Evolutionary conservation across 2,329 filamentous ascomycete species (phyloP).

Genomic region (Microcyclospora tardicrescens): DNA sequence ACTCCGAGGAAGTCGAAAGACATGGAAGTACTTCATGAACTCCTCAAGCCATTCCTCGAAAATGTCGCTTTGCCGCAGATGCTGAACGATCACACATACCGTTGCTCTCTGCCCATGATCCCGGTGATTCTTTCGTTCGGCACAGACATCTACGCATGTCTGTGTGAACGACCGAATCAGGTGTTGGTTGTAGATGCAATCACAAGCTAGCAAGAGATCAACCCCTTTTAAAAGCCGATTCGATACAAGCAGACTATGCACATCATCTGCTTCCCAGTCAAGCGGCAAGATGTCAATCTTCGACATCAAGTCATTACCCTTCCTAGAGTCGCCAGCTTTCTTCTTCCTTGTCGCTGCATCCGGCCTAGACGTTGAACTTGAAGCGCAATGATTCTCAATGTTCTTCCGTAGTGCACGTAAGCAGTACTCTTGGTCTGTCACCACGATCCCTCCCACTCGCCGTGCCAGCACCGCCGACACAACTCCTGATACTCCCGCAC

Average conservation of each 20-base stretch:
- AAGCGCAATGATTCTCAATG: conserved; percentile 30
- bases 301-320: not conserved
- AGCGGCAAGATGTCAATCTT: conserved; percentile 29
- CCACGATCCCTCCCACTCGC: conserved; percentile 51
- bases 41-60: conserved; percentile 68
- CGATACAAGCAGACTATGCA: conserved; percentile 35
- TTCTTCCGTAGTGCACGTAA: conserved; percentile 65
- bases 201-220: conserved; percentile 61
- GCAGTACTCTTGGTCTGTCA: conserved; percentile 84
- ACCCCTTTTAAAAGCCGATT: conserved; percentile 29
- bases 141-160: conserved; percentile 64
- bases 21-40: conserved; percentile 53
- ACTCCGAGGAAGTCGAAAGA: conserved; percentile 62
- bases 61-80: conserved; percentile 72
- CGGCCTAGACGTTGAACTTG: conserved; percentile 36
- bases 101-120: conserved; percentile 36
- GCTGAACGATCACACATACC: conserved; percentile 74
- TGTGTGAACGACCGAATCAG: conserved; percentile 64
- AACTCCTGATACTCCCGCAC: conserved; percentile 75
- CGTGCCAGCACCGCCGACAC: conserved; percentile 57
- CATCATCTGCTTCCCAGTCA: conserved; percentile 65
- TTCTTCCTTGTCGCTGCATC: conserved; percentile 1
- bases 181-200: conserved; percentile 91
- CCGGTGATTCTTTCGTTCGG: conserved; percentile 31
- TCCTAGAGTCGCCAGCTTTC: not conserved